Base-by-base conservation (phyloP, 495 filamentous ascomycete genomes). In the Pyrenula massariospora region DNA sequence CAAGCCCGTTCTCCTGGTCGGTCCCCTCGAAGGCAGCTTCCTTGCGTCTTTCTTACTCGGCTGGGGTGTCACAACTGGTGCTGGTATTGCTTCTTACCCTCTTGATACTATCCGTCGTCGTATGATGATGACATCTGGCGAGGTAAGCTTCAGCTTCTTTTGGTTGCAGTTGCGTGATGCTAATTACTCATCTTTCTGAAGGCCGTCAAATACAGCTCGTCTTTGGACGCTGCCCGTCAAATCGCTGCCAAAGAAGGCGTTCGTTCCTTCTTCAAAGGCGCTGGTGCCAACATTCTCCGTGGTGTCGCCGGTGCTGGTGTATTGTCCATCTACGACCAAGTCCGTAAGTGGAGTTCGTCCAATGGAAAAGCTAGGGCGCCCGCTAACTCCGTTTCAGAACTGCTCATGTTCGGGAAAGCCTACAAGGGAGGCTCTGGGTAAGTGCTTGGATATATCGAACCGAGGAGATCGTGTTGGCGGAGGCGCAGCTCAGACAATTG, bases 271-370 rank as follows among this genome's bases (percentile, higher is more conserved):
- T 98, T 98, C 89, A 98, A 98, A 88, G 93, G 93, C 89, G 93
- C 93, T 69, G 93, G 94, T 88, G 93, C 93, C 79, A 98, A 98
- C 86, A 98, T 98, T 75, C 94, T 98, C 80, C 93, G 93, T 95
- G 93, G 93, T 96, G 93, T 98, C 68, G 93, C 93, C 70, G 93
- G 93, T 90, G 93, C 93, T 78, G 93, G 93, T 97, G 93, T 98
- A 74, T 84, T 98, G 70, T 98, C 93, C 70, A 95, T 98, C 88
- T 98, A 98, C 77, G 93, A 98, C 75, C 93, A 97, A 82, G 88
- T 85, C 73, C 93, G 31, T 42, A 42, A 42, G 31, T 42, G 15
- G 15, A 42, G 19, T 20, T 48, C 19, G 42, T 48, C 19, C 19
- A 48, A 11, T 19, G 11, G 42, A 19, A 48, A 11, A 11, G 11